Base-by-base conservation (phyloP, 768 basidiomycete genomes). In the Agaricus subrufescens region DNA sequence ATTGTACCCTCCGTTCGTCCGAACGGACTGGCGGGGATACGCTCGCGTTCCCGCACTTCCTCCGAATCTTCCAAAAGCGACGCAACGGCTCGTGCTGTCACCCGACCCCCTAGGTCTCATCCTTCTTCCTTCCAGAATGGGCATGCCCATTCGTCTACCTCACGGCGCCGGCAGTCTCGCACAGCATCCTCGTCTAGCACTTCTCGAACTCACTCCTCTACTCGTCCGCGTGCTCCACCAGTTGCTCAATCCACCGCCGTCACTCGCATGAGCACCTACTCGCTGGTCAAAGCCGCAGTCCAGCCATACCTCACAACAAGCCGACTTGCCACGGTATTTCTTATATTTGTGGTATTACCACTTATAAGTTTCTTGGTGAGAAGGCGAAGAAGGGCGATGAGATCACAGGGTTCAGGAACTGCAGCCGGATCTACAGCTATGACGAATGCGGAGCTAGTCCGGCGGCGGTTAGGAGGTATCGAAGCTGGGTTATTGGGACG, bases 361-460 rank as follows among this genome's bases (percentile, higher is more conserved):
- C 52, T 79, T 38, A 58, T 79, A 43, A 78, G 77, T 4, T 74
- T 84, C 46, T 52, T 80, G 11, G 62, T 87, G n/a, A 78, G 85
- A 38, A 73, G 80, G 26, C 75, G 79, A 51, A 68, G 72, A 59
- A 67, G 72, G 57, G 74, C 67, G 30, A 30, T 63, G 23, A 63
- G 52, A 15, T 45, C 59, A 12, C 45, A 55, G 12, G 56, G 62
- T n/a, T 62, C 55, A 42, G 57, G 58, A 26, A 56, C 60, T 7
- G 57, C 57, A 56, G 59, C 34, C 42, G 45, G 23, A 57, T 34
- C 34, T 34, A 8, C 55, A 10, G 58, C 56, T 19, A 61, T 65
- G 29, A 57, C 57, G 10, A 78, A 82, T 58, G 84, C 76, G 11
- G 86, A 84, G 26, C 65, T 79, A 47, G 86, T 86, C 26, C 75